These are phyloP conservation scores for Candida incommunis DNA, from an alignment of 805 yeast species.

Conservation along the genomic window DNA sequence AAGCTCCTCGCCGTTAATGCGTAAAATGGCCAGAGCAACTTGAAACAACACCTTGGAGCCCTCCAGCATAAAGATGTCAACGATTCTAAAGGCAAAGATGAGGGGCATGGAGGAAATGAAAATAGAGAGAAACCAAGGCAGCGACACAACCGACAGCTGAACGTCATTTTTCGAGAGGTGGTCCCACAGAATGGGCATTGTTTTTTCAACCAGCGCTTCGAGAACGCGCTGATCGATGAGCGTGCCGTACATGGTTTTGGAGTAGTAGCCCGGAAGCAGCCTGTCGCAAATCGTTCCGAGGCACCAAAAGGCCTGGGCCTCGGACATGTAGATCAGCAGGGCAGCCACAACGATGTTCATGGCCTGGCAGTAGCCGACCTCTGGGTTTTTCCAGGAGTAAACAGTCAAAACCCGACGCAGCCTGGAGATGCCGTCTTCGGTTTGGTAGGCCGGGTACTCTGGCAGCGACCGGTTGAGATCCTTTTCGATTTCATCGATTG, in stretches of 20 bases:
- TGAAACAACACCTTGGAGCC: constrained; percentile 87
- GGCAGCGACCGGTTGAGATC: constrained; percentile 91
- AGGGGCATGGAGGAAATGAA: constrained; percentile 90
- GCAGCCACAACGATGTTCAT: constrained; percentile 68
- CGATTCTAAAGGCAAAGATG: constrained; percentile 79
- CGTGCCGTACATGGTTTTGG: constrained; percentile 96
- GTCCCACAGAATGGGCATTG: constrained; percentile 78
- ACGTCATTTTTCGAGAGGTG: constrained; percentile 71
- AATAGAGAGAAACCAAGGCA: constrained; percentile 92
- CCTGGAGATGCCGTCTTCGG: constrained; percentile 68
- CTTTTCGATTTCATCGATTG: constrained; percentile 93
- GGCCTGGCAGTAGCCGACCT: constrained; percentile 96
- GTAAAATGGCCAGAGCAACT: constrained; percentile 80
- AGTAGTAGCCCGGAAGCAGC: constrained; percentile 88
- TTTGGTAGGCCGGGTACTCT: constrained; percentile 89
- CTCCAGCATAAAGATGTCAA: constrained; percentile 79
- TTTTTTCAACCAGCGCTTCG: constrained; percentile 76
- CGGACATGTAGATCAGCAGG: constrained; percentile 57
- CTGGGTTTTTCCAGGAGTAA: constrained; percentile 93
- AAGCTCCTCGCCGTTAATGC: constrained; percentile 75
- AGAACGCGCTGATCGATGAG: constrained; percentile 86
- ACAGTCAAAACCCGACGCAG: constrained; percentile 82
- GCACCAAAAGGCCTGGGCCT: constrained; percentile 96
- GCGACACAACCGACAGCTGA: constrained; percentile 80
- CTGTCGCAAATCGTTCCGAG: constrained; percentile 67